Conservation (phyloP, 192 early-diverging fungal genomes). For the Backusella tarrabulga region DNA sequence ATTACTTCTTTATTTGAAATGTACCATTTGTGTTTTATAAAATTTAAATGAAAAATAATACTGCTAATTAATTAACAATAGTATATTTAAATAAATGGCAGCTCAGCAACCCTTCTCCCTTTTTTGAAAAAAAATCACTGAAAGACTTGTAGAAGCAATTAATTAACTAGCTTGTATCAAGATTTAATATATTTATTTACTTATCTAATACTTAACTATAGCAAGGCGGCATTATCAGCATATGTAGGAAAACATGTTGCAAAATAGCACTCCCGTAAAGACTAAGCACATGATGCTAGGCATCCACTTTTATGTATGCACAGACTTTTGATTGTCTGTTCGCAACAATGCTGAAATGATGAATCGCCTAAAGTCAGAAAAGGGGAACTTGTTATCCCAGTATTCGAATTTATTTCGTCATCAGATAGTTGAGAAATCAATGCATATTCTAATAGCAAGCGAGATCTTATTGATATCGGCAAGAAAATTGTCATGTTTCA, state of each 20-base stretch:
- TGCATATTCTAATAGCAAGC: conserved; percentile 43
- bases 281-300: conserved; percentile 54
- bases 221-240: background rate
- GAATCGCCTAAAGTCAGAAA: conserved; percentile 38
- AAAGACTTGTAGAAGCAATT: no score
- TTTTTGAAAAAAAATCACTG: no score
- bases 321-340: conserved; percentile 40
- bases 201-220: no score
- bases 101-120: no score
- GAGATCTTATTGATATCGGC: conserved; percentile 34
- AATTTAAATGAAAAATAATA: no score
- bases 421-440: conserved; percentile 43
- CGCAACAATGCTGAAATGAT: conserved; percentile 29
- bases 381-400: conserved; percentile 49
- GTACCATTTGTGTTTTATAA: no score
- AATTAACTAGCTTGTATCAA: no score
- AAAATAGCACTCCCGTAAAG: conserved; percentile 21
- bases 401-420: conserved; percentile 48
- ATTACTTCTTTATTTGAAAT: no score
- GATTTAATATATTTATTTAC: no score
- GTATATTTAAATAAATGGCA: no score
- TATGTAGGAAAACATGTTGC: conserved; percentile 50
- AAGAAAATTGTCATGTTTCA: conserved; percentile 54
- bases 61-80: no score
- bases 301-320: conserved; percentile 53